Base-by-base conservation (phyloP, 2,329 filamentous ascomycete species). In the Ascochyta rabiei region DNA sequence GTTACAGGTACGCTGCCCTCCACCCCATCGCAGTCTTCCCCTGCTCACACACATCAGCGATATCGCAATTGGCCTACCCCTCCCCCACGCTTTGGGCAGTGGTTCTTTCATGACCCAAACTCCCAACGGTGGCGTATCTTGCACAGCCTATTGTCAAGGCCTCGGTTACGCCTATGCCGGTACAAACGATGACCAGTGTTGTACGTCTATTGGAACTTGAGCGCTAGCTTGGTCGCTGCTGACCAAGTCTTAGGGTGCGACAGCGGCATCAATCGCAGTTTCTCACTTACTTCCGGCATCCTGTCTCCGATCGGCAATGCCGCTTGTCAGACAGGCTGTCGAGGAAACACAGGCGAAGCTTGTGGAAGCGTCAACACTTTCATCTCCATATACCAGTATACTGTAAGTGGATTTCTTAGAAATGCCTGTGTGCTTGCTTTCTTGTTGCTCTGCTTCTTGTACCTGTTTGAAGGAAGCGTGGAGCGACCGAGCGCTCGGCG, bases 101-200 rank as follows among this genome's bases (percentile, higher is more conserved):
- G 48, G 40, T 28, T 2, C 28, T 12, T 52, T 51, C 33, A 26
- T 2, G 3, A 24, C 24, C 2, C 2, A 12, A 12, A 53, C 23
- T 13, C 19, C 51, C 6, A 59, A 66, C 21, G 48, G 56, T 15
- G 59, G 51, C n/a, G 30, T 6, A 0, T 7, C 1, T 1, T 66
- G 63, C 37, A 52, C 52, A 8, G 34, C 12, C 1, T 12, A 31
- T 12, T 66, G 61, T 26, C 6, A 10, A 2, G 7, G 31, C 1
- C 26, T 57, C 5, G 38, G 40, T 16, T 60, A 53, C 37, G 54
- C 26, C 15, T 60, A 40, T 19, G 59, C 59, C 39, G 61, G 50
- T 18, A 62, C 57, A 19, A 49, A 55, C 33, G 57, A 64, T 24
- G 52, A 61, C 19, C 52, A 59, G 56, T 64, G 61, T 28, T 63